These are phyloP conservation scores for Penicillium macrosclerotiorum DNA, from an alignment of 495 filamentous ascomycete genomes.

Conservation along the genomic window DNA sequence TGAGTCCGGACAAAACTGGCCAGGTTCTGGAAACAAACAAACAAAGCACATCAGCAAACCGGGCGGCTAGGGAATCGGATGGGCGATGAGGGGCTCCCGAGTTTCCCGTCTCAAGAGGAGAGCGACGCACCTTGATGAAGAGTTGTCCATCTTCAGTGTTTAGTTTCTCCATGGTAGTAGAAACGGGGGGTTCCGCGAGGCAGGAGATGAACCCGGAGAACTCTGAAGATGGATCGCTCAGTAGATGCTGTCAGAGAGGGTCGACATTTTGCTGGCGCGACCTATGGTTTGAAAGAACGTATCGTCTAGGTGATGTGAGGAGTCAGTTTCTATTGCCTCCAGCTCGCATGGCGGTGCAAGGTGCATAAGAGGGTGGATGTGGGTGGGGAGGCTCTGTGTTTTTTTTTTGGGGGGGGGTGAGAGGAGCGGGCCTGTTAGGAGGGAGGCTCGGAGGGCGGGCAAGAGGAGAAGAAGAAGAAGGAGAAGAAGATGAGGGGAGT, in stretches of 20 bases:
- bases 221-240: conserved; percentile 41
- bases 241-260: conserved; percentile 28
- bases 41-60: conserved; percentile 6
- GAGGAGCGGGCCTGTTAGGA: neutral
- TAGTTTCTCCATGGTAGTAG: conserved; percentile 49
- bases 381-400: too few species aligned
- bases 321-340: too few species aligned
- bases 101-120: neutral
- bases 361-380: neutral
- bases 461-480: conserved; percentile 11
- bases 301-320: conserved; percentile 32
- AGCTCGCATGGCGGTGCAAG: too few species aligned
- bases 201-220: conserved; percentile 30
- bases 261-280: conserved; percentile 44
- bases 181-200: conserved; percentile 24
- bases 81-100: too few species aligned
- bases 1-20: conserved; percentile 94
- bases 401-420: neutral
- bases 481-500: too few species aligned
- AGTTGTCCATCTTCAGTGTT: conserved; percentile 81
- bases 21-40: conserved; percentile 62
- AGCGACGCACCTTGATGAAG: conserved; percentile 71
- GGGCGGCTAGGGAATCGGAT: neutral
- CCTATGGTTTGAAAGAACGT: conserved; percentile 22
- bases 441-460: conserved; percentile 7